Base-by-base conservation (phyloP, 192 early-diverging fungal genomes). In the Backusella luteola region DNA sequence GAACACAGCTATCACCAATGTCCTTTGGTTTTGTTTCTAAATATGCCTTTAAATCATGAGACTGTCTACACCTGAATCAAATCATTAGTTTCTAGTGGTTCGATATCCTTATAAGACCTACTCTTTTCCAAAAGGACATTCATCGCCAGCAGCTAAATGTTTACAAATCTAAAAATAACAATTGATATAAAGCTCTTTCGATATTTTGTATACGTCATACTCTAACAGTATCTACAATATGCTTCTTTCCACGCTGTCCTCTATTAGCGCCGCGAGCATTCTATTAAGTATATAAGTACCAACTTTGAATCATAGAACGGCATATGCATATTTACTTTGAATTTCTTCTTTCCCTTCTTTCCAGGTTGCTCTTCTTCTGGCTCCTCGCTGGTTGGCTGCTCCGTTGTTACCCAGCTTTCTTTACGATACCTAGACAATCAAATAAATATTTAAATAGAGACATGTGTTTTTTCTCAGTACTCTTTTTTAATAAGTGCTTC, bases 11-110 rank as follows among this genome's bases (percentile, higher is more conserved):
- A 6, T 82, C 75, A 0, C 93, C 94, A 6, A 99, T 68, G 80
- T 99, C 96, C 8, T 87, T 81, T 11, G 80, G 89, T 74, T 96
- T 98, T n/a, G 80, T 52, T 0, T 80, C 85, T 42, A 98, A 56
- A 71, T 93, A 99, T 19, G 76, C 86, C 6, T 82, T 80, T 2
- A 96, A 73, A 76, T 98, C 95, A 85, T 99, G 97, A 59, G 85
- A 90, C 59, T 85, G 93, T 73, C 85, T 88, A 84, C 97, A 99
- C 6, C 85, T 87, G 74, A 12, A 34, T 71, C 7, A 73, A 34
- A 42, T 35, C 4, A 78, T 63, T 42, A 29, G 17, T 67, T 8
- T 12, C 36, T 46, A 11, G 15, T 49, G 32, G 32, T 26, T 32
- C 23, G 38, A 39, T 39, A 39, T 3, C 35, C 15, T 59, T 19